phyloP scores from a whole-genome alignment of 345 rosid species.

The Melaleuca alternifolia region DNA sequence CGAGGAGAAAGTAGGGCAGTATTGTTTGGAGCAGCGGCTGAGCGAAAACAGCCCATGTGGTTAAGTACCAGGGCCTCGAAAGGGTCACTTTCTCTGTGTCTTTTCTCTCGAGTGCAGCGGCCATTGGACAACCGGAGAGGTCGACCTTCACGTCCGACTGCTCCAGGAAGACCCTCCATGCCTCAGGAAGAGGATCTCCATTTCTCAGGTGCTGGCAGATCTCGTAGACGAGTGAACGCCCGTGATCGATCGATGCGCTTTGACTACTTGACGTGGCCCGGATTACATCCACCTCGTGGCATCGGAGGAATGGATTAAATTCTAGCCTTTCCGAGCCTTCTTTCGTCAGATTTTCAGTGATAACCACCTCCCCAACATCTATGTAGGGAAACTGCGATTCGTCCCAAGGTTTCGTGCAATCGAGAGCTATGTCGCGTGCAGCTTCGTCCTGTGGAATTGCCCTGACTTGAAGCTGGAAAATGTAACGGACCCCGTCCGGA shows the following conservation, averaged over 20 bases:
- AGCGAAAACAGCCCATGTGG: slow-evolving; percentile 34
- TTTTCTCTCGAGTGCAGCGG: slow-evolving; percentile 23
- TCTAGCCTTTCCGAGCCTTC: slow-evolving; percentile 44
- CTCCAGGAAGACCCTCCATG: slow-evolving; percentile 50
- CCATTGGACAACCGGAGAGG: slow-evolving; percentile 62
- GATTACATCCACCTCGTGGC: slow-evolving; percentile 42
- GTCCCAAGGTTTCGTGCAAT: slow-evolving; percentile 58
- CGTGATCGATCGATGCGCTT: slow-evolving; percentile 69
- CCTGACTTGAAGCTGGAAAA: slow-evolving; percentile 46
- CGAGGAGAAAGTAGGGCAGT: slow-evolving; percentile 43
- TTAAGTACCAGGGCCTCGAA: slow-evolving; percentile 36
- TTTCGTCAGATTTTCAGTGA: slow-evolving; percentile 32
- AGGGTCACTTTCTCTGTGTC: slow-evolving; percentile 22
- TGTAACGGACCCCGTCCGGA: slow-evolving; percentile 33
- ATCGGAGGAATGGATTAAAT: slow-evolving; percentile 41
- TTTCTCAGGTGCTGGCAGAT: slow-evolving; percentile 53
- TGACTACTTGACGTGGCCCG: slow-evolving; percentile 40
- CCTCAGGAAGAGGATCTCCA: slow-evolving; percentile 46
- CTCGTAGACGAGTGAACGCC: slow-evolving; percentile 63
- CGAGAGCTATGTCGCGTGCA: slow-evolving; percentile 29
- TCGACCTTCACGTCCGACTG: slow-evolving; percentile 55
- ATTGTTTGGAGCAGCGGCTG: slow-evolving; percentile 52
- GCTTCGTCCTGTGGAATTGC: slow-evolving; percentile 36
- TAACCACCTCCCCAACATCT: slow-evolving; percentile 34
- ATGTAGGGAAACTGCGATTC: slow-evolving; percentile 37